phyloP scores from a whole-genome alignment of 23 red algal species.

The Gracilariopsis chorda region DNA sequence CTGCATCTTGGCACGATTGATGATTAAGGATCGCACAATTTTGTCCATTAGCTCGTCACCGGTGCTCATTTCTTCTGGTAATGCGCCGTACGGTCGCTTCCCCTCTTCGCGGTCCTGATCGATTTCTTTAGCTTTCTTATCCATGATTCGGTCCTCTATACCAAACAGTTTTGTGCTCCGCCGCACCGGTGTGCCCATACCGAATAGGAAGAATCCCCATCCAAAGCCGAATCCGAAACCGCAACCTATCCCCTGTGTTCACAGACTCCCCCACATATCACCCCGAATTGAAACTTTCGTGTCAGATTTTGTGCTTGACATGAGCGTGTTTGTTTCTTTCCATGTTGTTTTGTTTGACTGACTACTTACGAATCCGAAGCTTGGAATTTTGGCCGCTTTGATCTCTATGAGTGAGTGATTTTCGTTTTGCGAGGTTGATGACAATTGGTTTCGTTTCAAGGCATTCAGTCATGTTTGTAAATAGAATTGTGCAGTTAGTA shows the following conservation, averaged over 20 bases:
- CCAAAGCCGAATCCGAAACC: conserved; percentile 37
- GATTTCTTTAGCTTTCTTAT: neutral
- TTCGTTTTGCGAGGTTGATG: too few species aligned
- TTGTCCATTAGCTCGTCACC: neutral
- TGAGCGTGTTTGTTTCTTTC: neutral
- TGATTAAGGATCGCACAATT: neutral
- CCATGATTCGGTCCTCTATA: neutral
- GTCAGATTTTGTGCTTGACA: neutral
- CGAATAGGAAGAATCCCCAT: conserved; percentile 25
- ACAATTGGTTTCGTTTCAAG: too few species aligned
- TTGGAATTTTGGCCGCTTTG: neutral
- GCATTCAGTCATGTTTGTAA: too few species aligned
- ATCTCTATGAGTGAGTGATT: neutral
- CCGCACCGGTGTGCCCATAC: conserved; percentile 23
- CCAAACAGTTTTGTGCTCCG: conserved; percentile 6
- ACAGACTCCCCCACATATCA: too few species aligned
- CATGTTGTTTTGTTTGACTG: neutral
- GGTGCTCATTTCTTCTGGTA: neutral
- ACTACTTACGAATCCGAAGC: conserved; percentile 12
- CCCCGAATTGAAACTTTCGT: neutral
- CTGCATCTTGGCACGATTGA: neutral
- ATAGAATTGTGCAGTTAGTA: too few species aligned
- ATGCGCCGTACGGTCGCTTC: neutral
- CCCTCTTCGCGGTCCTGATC: neutral
- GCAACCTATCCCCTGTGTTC: conserved; percentile 20